A percentile compares a stretch with the other conserved stretches of the same genome.
Evolutionary conservation across 495 filamentous ascomycete genomes (phyloP).

Genomic region (Talaromyces wortmannii): DNA sequence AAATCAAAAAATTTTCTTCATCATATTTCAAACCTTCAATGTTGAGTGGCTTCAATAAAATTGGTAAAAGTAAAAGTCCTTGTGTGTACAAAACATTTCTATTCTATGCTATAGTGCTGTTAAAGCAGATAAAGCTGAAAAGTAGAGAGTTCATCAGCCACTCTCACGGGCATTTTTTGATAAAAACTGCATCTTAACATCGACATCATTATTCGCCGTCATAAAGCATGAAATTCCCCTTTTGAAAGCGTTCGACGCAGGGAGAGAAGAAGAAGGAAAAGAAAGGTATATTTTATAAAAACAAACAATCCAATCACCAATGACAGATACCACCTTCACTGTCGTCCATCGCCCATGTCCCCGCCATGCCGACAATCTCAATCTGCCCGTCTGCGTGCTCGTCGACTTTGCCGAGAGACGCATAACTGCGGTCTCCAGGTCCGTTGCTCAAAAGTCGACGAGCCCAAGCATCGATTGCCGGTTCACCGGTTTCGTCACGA

Average conservation of each 20-base stretch:
- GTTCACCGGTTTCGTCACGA: conserved; percentile 90
- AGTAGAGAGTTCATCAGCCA: no score
- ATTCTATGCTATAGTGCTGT: background rate
- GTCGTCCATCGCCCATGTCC: conserved; percentile 80
- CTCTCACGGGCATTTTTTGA: background rate
- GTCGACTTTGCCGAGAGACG: conserved; percentile 58
- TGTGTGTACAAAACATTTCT: no score
- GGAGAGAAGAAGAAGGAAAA: background rate
- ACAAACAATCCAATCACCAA: conserved; percentile 28
- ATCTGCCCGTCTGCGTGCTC: conserved; percentile 56
- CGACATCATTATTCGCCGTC: background rate
- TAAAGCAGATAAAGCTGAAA: background rate
- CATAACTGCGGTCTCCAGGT: conserved; percentile 25
- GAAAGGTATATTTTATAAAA: background rate
- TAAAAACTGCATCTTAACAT: background rate
- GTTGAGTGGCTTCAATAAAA: no score
- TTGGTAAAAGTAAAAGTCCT: no score
- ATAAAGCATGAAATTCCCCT: background rate
- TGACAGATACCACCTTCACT: conserved; percentile 72
- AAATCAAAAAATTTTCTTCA: background rate
- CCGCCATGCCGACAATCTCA: conserved; percentile 71
- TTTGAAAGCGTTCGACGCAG: background rate
- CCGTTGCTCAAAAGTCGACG: conserved; percentile 61
- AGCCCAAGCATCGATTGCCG: conserved; percentile 80
- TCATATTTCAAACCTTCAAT: background rate